Evolutionary conservation across 768 basidiomycete species (phyloP).

Genomic region (Serpula lacrymans): DNA sequence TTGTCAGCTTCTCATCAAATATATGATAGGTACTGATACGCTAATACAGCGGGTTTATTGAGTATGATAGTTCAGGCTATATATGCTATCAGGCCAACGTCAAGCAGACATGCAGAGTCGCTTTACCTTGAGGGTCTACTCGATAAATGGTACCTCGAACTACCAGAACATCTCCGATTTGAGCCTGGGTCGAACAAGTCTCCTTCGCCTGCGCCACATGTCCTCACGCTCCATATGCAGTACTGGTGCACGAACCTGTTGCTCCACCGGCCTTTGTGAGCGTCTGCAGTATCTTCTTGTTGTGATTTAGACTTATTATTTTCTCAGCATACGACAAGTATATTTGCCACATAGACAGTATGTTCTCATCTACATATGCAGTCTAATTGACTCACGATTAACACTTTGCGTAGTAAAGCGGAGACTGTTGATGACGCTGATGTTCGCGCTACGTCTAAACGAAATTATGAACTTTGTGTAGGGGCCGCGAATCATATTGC

Average conservation of each 20-base stretch:
- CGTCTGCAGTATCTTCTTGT: constrained; percentile 9
- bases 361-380: constrained; percentile 11
- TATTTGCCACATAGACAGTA: constrained; percentile 35
- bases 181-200: constrained; percentile 42
- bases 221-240: constrained; percentile 78
- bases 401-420: constrained; percentile 24
- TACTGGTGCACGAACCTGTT: constrained; percentile 80
- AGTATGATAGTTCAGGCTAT: constrained; percentile 67
- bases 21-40: constrained; percentile 3
- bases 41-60: constrained; percentile 56
- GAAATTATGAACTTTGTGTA: constrained; percentile 70
- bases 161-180: constrained; percentile 65
- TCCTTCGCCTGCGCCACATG: constrained; percentile 59
- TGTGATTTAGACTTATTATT: constrained; percentile 4
- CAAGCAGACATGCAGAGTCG: constrained; percentile 57
- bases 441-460: constrained; percentile 50
- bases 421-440: constrained; percentile 50
- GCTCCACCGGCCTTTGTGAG: constrained; percentile 78
- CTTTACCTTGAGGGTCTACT: constrained; percentile 55
- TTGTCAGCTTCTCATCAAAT: neutral
- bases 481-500: constrained; percentile 79
- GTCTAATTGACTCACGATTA: constrained; percentile 1
- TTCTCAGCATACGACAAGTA: constrained; percentile 22
- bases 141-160: constrained; percentile 72
- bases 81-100: constrained; percentile 59